phyloP scores from a whole-genome alignment of 352 stramenopile genomes.

The Pythium phragmitis region DNA sequence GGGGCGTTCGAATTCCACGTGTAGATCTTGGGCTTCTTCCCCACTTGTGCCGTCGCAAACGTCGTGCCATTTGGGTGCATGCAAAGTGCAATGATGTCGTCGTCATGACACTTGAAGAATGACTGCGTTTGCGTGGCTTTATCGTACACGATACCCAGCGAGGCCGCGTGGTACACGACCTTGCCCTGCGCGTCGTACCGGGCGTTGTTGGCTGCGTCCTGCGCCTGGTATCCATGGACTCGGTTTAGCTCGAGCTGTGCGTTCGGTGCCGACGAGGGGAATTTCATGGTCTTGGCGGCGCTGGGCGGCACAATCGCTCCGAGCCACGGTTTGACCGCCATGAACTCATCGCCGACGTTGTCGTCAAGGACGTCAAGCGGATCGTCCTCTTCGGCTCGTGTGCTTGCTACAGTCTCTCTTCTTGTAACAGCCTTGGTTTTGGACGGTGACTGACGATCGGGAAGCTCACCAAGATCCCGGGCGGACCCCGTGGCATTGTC shows the following conservation, averaged over 20 bases:
- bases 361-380: constrained; percentile 38
- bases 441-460: background rate
- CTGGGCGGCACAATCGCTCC: constrained; percentile 79
- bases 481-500: constrained; percentile 17
- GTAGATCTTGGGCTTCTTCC: constrained; percentile 81
- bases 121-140: constrained; percentile 36
- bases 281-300: constrained; percentile 36
- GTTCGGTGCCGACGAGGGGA: constrained; percentile 36
- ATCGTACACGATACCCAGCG: constrained; percentile 73
- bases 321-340: constrained; percentile 89
- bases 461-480: background rate
- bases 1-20: constrained; percentile 54
- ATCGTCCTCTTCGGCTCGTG: constrained; percentile 20
- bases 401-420: background rate
- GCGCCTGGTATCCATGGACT: constrained; percentile 77
- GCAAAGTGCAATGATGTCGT: constrained; percentile 84
- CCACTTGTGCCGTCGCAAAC: constrained; percentile 88
- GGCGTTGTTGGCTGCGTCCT: constrained; percentile 79
- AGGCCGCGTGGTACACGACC: constrained; percentile 80
- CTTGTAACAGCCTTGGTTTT: background rate
- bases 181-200: constrained; percentile 49
- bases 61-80: constrained; percentile 72
- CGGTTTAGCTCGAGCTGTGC: constrained; percentile 54
- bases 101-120: constrained; percentile 72
- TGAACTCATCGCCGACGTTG: constrained; percentile 84